Evolutionary conservation across 441 rosid species (phyloP).

Genomic region (Theobroma grandiflorum): DNA sequence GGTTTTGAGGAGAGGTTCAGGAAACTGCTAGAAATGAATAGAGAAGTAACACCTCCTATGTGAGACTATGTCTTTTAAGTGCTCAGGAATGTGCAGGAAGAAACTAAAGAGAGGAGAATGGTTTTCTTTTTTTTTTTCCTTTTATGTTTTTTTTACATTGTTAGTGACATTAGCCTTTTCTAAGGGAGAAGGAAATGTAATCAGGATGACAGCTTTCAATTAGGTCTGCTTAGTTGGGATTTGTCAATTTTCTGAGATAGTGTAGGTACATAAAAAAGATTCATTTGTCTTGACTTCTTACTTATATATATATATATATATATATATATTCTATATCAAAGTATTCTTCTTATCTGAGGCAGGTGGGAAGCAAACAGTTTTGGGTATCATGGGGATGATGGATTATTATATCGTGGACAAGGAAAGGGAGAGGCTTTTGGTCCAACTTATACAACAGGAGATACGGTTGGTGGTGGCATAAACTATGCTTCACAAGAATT

Average conservation of each 20-base stretch:
- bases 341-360: constrained; percentile 15
- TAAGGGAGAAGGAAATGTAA: background rate
- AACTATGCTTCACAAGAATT: constrained; percentile 83
- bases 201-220: background rate
- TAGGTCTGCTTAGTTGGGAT: background rate
- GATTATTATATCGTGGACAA: constrained; percentile 73
- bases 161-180: background rate
- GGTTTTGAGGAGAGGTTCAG: background rate
- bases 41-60: background rate
- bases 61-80: background rate
- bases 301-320: background rate
- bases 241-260: background rate
- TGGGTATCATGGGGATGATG: constrained; percentile 97
- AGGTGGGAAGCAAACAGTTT: constrained; percentile 96
- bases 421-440: constrained; percentile 90
- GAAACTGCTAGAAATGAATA: background rate
- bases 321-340: background rate
- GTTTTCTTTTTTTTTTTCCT: background rate
- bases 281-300: constrained; percentile 16
- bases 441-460: constrained; percentile 77
- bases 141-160: background rate
- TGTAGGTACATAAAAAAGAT: background rate
- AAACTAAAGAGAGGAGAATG: background rate
- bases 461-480: constrained; percentile 92
- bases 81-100: background rate